Percentiles rank a stretch among this genome's conserved stretches.
Conservation (phyloP, 176 grass and related monocot species). For the Carex myosuroides region DNA sequence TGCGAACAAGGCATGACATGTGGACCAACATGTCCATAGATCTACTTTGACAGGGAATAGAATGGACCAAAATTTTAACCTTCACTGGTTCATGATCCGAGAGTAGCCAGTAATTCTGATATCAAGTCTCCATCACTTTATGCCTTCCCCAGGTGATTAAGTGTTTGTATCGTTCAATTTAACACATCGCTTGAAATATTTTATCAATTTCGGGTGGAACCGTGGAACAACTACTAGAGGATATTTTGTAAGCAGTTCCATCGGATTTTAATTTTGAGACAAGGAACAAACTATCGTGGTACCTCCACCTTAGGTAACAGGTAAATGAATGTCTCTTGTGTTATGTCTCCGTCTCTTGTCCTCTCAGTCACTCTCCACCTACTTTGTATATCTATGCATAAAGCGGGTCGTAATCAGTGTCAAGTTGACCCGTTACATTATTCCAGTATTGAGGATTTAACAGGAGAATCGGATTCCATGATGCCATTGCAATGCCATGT, state of each 20-base stretch:
- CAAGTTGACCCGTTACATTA: neutral
- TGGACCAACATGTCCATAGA: neutral
- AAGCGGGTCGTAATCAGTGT: neutral
- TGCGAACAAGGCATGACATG: neutral
- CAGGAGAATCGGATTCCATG: neutral
- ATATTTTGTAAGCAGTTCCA: no score
- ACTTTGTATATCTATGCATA: neutral
- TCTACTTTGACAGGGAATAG: neutral
- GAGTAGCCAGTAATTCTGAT: neutral
- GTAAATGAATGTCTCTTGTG: neutral
- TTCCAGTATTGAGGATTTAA: neutral
- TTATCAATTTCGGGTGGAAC: no score
- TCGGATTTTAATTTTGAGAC: neutral
- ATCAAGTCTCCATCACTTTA: no score
- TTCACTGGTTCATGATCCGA: neutral
- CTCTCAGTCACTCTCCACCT: neutral
- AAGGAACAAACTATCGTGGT: neutral
- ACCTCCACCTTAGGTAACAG: neutral
- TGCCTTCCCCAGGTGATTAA: neutral
- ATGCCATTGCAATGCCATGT: no score
- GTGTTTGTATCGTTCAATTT: neutral
- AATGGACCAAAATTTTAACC: neutral
- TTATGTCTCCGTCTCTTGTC: neutral
- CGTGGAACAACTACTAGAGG: no score
- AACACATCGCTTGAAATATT: neutral